A percentile compares a stretch with the other conserved stretches of the same genome.
Conservation (phyloP, 306 rosid genomes). For the Prinsepia uniflora region DNA sequence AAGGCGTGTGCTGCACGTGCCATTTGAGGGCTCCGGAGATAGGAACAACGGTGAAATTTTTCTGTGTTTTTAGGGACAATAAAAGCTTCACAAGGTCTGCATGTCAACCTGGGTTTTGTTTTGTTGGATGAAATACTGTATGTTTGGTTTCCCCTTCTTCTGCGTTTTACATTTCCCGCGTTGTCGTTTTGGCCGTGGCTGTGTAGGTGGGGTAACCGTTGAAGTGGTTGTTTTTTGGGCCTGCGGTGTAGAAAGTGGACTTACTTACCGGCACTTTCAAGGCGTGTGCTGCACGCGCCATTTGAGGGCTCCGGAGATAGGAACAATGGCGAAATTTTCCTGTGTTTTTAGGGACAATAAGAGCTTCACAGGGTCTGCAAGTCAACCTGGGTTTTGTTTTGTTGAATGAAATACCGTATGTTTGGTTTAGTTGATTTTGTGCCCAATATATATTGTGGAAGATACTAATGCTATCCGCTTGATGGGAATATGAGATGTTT, state of each 20-base stretch:
- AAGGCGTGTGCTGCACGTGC: slow-evolving; percentile 8
- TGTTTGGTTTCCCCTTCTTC: background rate
- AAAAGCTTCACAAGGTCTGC: background rate
- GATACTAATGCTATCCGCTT: too few relatives aligned
- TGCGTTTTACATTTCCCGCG: slow-evolving; percentile 23
- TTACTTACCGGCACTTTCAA: slow-evolving; percentile 5
- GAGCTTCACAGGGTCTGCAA: background rate
- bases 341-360: too few relatives aligned
- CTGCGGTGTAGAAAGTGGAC: background rate
- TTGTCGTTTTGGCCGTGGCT: slow-evolving; percentile 23
- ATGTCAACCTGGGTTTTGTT: background rate
- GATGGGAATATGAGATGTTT: too few relatives aligned
- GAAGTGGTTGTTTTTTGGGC: slow-evolving; percentile 28
- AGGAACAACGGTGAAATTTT: background rate
- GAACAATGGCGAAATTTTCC: background rate
- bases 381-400: background rate
- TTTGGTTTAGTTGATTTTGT: background rate
- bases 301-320: background rate
- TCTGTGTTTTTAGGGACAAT: too few relatives aligned
- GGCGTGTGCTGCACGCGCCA: slow-evolving; percentile 7
- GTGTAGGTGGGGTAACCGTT: slow-evolving; percentile 46
- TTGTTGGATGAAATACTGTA: background rate
- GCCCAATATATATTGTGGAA: too few relatives aligned
- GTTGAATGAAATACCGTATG: background rate
- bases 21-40: background rate